Conservation (phyloP, 2,329 filamentous ascomycete genomes). For the Cytospora piceicola region DNA sequence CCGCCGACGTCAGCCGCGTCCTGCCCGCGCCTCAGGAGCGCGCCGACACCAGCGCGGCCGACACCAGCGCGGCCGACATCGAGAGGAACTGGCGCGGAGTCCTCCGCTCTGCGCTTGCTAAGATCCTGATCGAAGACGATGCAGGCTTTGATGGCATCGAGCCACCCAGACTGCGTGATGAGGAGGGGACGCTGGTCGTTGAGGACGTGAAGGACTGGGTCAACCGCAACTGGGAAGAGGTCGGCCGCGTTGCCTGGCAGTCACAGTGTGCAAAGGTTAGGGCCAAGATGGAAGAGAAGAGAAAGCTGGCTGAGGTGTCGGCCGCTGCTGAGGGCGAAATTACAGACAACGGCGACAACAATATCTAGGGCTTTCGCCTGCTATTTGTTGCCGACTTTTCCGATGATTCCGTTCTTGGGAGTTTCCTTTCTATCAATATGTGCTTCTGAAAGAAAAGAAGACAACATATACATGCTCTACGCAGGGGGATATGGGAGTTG, state of each 20-base stretch:
- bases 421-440: neutral
- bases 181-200: conserved; percentile 49
- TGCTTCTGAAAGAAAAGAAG: neutral
- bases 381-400: neutral
- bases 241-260: conserved; percentile 37
- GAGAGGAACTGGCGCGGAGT: conserved; percentile 40
- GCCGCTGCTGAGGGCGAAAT: neutral
- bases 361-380: neutral
- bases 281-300: conserved; percentile 23
- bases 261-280: conserved; percentile 28
- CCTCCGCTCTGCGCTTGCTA: conserved; percentile 50
- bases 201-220: conserved; percentile 50
- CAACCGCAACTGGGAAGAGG: conserved; percentile 41
- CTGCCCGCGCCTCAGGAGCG: conserved; percentile 37
- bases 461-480: no score
- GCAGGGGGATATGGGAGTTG: neutral
- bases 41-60: conserved; percentile 18
- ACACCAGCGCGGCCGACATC: conserved; percentile 19
- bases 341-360: neutral
- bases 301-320: neutral
- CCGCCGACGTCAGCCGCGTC: conserved; percentile 48
- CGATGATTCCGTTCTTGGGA: neutral
- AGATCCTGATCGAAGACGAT: conserved; percentile 53
- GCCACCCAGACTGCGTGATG: conserved; percentile 37
- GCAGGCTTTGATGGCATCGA: conserved; percentile 41